Conservation (phyloP, 768 basidiomycete species). For the Phylloporus rhodoxanthus region DNA sequence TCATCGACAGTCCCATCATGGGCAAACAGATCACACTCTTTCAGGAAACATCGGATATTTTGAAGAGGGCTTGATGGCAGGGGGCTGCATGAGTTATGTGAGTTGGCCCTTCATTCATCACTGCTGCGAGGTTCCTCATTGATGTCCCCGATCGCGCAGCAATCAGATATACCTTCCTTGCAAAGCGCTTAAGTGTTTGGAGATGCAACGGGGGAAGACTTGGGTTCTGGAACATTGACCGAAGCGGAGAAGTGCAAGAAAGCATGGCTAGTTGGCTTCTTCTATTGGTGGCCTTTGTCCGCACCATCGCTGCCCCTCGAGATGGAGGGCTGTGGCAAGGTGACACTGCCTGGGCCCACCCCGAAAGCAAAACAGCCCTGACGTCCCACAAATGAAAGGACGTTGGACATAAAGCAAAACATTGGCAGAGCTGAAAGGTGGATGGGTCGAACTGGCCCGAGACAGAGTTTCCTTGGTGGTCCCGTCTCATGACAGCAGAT, state of each 20-base stretch:
- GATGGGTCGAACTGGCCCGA: conserved; percentile 76
- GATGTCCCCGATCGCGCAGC: conserved; percentile 8
- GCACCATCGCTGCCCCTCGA: conserved; percentile 52
- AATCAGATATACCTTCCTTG: conserved; percentile 21
- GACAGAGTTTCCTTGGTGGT: conserved; percentile 69
- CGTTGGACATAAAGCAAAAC: conserved; percentile 24
- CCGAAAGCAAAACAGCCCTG: conserved; percentile 38
- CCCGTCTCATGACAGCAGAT: conserved; percentile 49
- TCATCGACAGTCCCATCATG: conserved; percentile 65
- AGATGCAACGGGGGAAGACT: conserved; percentile 5
- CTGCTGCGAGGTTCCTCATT: conserved; percentile 7
- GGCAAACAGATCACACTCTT: conserved; percentile 70
- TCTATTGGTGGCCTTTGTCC: conserved; percentile 34
- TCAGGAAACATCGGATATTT: conserved; percentile 82
- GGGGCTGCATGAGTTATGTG: conserved; percentile 70
- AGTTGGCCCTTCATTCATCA: conserved; percentile 22
- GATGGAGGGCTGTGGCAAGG: conserved; percentile 61
- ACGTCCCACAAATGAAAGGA: conserved; percentile 50
- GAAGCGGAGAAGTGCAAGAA: conserved; percentile 66
- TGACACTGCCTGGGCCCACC: conserved; percentile 23
- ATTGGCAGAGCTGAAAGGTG: conserved; percentile 10
- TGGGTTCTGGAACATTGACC: conserved; percentile 18
- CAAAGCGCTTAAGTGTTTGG: conserved; percentile 10
- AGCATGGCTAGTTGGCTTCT: conserved; percentile 65
- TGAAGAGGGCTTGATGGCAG: conserved; percentile 81